Percentiles rank a stretch among this genome's conserved stretches.
phyloP scores from a whole-genome alignment of 106 monocot species.

The Dendrobium huoshanense region DNA sequence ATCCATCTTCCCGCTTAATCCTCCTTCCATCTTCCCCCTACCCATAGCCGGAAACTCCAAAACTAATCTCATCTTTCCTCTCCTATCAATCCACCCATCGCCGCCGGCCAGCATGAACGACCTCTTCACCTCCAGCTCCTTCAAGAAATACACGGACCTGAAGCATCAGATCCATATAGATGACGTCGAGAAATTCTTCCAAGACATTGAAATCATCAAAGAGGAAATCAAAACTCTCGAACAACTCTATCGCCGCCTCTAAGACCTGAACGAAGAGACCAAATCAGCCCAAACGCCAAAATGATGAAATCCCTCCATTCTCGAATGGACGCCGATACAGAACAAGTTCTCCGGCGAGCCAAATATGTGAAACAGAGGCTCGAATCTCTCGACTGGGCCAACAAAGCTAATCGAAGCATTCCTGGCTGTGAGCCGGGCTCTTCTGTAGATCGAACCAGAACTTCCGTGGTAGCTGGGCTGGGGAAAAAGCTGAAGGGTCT shows the following conservation, averaged over 20 bases:
- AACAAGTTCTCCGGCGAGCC: slow-evolving; percentile 38
- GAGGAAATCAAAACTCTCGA: slow-evolving; percentile 46
- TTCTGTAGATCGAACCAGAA: slow-evolving; percentile 50
- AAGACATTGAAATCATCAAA: slow-evolving; percentile 51
- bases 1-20: too few species aligned
- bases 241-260: slow-evolving; percentile 35
- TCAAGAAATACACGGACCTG: slow-evolving; percentile 42
- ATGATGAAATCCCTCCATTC: slow-evolving; percentile 31
- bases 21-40: too few species aligned
- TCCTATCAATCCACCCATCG: too few species aligned
- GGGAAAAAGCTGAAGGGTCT: slow-evolving; percentile 42
- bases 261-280: slow-evolving; percentile 53
- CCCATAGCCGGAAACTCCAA: too few species aligned
- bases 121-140: slow-evolving; percentile 48
- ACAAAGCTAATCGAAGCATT: slow-evolving; percentile 34
- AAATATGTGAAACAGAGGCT: slow-evolving; percentile 54
- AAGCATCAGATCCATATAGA: slow-evolving; percentile 30
- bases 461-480: slow-evolving; percentile 45
- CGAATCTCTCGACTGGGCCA: slow-evolving; percentile 48
- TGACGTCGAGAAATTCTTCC: slow-evolving; percentile 36
- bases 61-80: too few species aligned
- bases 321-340: slow-evolving; percentile 51
- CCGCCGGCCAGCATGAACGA: slow-evolving; percentile 46
- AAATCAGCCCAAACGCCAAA: slow-evolving; percentile 31
- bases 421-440: slow-evolving; percentile 56